Percentiles rank a stretch among this genome's conserved stretches.
Evolutionary conservation across 1,139 yeast species (phyloP).

Genomic region (Sugiyamaella neomexicana): DNA sequence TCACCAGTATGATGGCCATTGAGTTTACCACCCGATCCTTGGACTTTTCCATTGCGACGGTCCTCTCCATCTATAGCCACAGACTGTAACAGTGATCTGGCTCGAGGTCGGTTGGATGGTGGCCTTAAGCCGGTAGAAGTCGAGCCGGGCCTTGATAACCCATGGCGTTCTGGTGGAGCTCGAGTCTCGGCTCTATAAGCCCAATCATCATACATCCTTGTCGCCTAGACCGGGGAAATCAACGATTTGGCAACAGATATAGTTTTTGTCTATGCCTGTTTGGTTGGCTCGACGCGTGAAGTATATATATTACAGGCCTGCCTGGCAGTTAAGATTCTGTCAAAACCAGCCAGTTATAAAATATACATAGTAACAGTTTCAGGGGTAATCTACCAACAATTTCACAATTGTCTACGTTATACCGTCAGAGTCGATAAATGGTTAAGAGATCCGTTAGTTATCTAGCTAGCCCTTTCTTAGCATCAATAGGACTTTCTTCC

Average conservation of each 20-base stretch:
- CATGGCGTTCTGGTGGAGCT: neutral
- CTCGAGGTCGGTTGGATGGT: conserved; percentile 25
- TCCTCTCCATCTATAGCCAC: conserved; percentile 29
- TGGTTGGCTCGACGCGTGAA: neutral
- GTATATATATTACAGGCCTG: no score
- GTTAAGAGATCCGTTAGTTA: no score
- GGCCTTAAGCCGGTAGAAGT: neutral
- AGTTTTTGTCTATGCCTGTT: neutral
- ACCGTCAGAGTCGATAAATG: no score
- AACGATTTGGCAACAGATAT: neutral
- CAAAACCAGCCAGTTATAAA: no score
- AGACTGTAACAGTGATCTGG: conserved; percentile 33
- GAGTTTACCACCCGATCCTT: conserved; percentile 4
- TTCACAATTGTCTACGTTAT: no score
- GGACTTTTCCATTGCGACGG: neutral
- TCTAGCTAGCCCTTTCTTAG: no score
- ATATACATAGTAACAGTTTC: no score
- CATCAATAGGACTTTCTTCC: no score
- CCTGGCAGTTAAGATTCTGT: no score
- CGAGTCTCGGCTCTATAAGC: conserved; percentile 31
- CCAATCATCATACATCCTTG: conserved; percentile 39
- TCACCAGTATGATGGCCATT: neutral
- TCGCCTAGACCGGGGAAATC: neutral
- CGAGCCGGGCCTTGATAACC: neutral
- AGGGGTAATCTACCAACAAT: no score